These are phyloP conservation scores for Rubus idaeus DNA, from an alignment of 306 rosid genomes.

Conservation along the genomic window DNA sequence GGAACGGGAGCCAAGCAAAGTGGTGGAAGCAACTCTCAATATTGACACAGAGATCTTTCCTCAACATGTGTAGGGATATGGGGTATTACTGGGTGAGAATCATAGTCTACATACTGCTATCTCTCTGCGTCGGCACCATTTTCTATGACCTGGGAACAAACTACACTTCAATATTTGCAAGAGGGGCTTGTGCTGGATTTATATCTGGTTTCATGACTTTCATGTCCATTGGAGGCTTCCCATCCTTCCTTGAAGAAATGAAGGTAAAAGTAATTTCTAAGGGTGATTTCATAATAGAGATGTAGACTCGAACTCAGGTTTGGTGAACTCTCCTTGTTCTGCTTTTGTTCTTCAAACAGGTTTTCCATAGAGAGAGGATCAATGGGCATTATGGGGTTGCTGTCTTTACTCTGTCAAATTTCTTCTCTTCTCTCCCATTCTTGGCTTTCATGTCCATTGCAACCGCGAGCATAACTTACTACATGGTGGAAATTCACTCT, in stretches of 20 bases:
- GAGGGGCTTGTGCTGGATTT: slow-evolving; percentile 88
- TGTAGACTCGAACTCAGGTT: neutral
- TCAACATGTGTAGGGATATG: slow-evolving; percentile 85
- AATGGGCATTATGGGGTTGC: slow-evolving; percentile 74
- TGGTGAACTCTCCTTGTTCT: neutral
- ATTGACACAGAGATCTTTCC: slow-evolving; percentile 67
- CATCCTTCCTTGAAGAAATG: slow-evolving; percentile 93
- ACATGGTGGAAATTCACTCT: slow-evolving; percentile 72
- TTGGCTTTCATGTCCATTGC: slow-evolving; percentile 72
- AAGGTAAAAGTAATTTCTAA: slow-evolving; percentile 44
- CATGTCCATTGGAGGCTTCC: slow-evolving; percentile 96
- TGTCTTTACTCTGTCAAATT: slow-evolving; percentile 68
- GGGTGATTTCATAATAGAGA: neutral
- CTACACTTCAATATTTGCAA: slow-evolving; percentile 64
- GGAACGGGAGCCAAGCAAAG: slow-evolving; percentile 51
- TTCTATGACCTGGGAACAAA: slow-evolving; percentile 62
- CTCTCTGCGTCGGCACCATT: slow-evolving; percentile 72
- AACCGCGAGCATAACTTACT: slow-evolving; percentile 57
- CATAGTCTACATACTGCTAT: slow-evolving; percentile 50
- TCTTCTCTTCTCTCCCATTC: slow-evolving; percentile 81
- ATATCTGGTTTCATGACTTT: slow-evolving; percentile 91
- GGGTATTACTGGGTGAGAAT: slow-evolving; percentile 96
- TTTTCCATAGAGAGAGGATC: slow-evolving; percentile 68
- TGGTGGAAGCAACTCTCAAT: slow-evolving; percentile 87
- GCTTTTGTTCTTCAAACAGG: slow-evolving; percentile 44